Base-by-base conservation (phyloP, 805 yeast genomes). In the Sugiyamaella floridensis region DNA sequence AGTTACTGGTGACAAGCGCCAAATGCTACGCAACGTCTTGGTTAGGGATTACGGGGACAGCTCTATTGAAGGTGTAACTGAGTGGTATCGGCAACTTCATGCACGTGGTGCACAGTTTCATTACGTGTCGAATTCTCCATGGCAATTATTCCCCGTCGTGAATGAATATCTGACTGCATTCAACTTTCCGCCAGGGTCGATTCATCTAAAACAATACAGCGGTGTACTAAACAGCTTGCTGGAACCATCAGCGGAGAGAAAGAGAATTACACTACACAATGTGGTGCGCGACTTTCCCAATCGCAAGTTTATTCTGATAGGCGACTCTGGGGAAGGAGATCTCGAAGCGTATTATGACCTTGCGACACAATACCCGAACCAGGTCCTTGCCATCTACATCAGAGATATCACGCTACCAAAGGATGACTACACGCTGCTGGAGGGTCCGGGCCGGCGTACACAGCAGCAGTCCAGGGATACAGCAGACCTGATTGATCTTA, bases 281-380 rank as follows among this genome's bases (percentile, higher is more conserved):
- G 77, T 93, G 7, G 57, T 89, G 20, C 66, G 70, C 2, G 96
- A 90, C 63, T 92, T 88, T 64, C 89, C 95, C 0, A 55, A 78
- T 0, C 82, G 90, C 58, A 82, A 79, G 61, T 92, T 93, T 65
- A 76, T 93, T 20, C 71, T 96, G 48, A 77, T 93, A 14, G 99
- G 99, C 32, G 99, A 93, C 66, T 85, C 97, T 1, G 98, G 98
- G 1, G 99, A 93, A 64, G 85, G 84, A 58, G 99, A 93, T 70
- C 71, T 92, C 43, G 99, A 95, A 63, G 95, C 97, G 0, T 93
- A 93, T 65, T 76, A 81, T 5, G 83, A 83, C 26, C 70, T 89
- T 34, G 86, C 95, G 0, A 69, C 72, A 41, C 58, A 65, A 32
- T 80, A 71, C 60, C 95, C 96, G 0, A 69, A 73, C 3, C 84